Base-by-base conservation (phyloP, 139 green algal genomes). In the Cymbomonas tetramitiformis region DNA sequence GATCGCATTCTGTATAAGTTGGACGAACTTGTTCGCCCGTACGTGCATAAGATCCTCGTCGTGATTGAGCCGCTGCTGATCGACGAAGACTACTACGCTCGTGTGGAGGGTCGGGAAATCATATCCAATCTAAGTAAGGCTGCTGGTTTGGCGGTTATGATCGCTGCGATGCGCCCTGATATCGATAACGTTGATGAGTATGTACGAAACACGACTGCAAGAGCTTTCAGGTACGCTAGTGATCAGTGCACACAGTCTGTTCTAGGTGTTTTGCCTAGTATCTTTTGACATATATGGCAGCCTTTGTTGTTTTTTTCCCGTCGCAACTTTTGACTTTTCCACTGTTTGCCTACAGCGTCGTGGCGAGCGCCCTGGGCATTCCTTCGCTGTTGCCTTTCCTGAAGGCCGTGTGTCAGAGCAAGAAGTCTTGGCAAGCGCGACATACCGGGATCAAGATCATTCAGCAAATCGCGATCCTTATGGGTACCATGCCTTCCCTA, bases 151-250 rank as follows among this genome's bases (percentile, higher is more conserved):
- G 61, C 60, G 38, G 69, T 49, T 21, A 68, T 73, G 61, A 73
- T 30, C 46, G 49, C 60, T 4, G 87, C 91, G 23, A 99, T 99
- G 90, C 79, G 91, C 6, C 91, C 91, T 12, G 91, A 99, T 67
- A 96, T 99, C 26, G 91, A 99, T 77, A 94, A 97, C 79, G 79
- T 95, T 10, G 91, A 99, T 65, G 91, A 99, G 83, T 94, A 95
- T 41, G 88, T 96, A 48, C 75, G 88, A 30, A 96, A 96, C 77
- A 95, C 87, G 33, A 96, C 88, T 2, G 88, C 88, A 23, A 73
- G 86, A 29, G 86, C 86, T 10, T 92, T 94, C 57, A 56, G 61
- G 12, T n/a, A n/a, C n/a, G n/a, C n/a, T n/a, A n/a, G n/a, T n/a
- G n/a, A n/a, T n/a, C n/a, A n/a, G n/a, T n/a, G n/a, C n/a, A n/a